Conservation (phyloP, 192 early-diverging fungal genomes). For the Umbelopsis sp. region DNA sequence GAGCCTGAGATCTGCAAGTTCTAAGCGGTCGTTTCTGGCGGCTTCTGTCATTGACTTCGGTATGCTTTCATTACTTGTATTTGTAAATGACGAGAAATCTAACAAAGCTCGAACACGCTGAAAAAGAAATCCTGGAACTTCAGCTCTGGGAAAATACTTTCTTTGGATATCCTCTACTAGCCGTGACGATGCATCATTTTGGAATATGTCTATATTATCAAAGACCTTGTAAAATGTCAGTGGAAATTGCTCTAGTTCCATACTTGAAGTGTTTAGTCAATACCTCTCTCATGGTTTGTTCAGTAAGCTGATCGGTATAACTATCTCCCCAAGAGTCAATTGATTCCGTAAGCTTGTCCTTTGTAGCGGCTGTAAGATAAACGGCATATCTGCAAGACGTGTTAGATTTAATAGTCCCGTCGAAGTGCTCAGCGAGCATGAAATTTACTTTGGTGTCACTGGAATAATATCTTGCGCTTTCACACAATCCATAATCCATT, state of each 20-base stretch:
- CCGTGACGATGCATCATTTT: background rate
- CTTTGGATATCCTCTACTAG: conserved; percentile 19
- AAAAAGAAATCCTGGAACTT: conserved; percentile 15
- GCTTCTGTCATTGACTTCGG: background rate
- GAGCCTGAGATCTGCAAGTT: background rate
- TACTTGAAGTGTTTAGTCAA: background rate
- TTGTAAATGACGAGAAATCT: background rate
- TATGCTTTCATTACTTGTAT: background rate
- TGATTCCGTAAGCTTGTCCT: conserved; percentile 47
- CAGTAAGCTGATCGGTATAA: conserved; percentile 60
- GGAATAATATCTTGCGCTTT: conserved; percentile 48
- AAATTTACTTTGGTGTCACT: conserved; percentile 60
- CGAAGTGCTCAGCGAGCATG: background rate
- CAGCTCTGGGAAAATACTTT: conserved; percentile 21
- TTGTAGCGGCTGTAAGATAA: conserved; percentile 54
- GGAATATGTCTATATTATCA: background rate
- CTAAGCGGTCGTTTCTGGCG: conserved; percentile 2
- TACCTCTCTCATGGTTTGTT: conserved; percentile 59
- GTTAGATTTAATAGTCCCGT: background rate
- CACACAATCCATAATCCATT: conserved; percentile 72
- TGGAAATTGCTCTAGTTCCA: background rate
- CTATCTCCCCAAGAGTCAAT: conserved; percentile 75
- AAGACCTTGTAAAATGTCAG: conserved; percentile 3
- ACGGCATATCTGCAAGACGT: conserved; percentile 58
- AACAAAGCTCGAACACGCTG: conserved; percentile 18